Base-by-base conservation (phyloP, 2,329 filamentous ascomycete species). In the Xylariaceae sp. region DNA sequence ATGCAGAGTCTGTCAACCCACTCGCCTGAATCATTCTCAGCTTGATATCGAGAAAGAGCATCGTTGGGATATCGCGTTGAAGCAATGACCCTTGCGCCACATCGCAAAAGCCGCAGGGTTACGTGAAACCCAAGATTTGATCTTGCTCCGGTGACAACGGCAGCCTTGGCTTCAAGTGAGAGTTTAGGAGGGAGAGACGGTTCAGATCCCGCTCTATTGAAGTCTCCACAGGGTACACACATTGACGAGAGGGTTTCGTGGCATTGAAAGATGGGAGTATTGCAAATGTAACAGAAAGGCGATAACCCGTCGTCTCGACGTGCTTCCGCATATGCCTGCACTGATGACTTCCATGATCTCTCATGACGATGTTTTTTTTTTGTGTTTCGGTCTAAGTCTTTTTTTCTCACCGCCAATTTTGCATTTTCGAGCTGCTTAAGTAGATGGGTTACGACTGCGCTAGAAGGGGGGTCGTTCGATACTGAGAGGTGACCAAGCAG, bases 21-120 rank as follows among this genome's bases (percentile, higher is more conserved):
- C n/a, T 40, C 34, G 14, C 16, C 36, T 4, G 48, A 18, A 22
- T 51, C 52, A 12, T 45, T 45, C 31, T 51, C 48, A 31, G 40
- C 45, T n/a, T 12, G 22, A 33, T 54, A 54, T 3, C 52, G 48
- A 22, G 14, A 10, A 12, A 51, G 34, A 14, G 52, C 48, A 12
- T 54, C 52, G n/a, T 48, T 28, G 13, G 52, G 52, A 42, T 54
- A 54, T 2, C 52, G 52, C 11, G 52, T 51, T 14, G 48, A 54
- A 5, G 48, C 52, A 13, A 54, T 45, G 1, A 51, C 52, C 39
- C 31, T 51, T 28, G 48, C 48, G 17, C 51, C 47, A 40, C 51
- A 54, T 4, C 51, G 51, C 3, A 54, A 39, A 18, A 54, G 50
- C 3, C 50, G 45, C 12, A 53, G 28, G 14, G 42, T 17, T 18